phyloP scores from a whole-genome alignment of 2,329 filamentous ascomycete species.

The Hortaea werneckii region DNA sequence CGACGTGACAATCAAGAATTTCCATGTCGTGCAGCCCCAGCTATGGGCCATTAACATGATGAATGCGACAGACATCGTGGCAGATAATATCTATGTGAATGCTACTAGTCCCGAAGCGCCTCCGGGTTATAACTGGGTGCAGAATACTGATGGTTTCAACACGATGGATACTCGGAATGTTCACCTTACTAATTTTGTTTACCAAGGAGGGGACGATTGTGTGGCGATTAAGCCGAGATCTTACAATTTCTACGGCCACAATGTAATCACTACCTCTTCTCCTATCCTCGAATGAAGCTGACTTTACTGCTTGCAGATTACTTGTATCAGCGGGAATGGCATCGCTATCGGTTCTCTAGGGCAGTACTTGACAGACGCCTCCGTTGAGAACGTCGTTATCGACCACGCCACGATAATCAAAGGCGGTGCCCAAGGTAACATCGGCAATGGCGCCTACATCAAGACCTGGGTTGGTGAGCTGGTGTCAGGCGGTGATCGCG shows the following conservation, averaged over 20 bases:
- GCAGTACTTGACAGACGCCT: conserved; percentile 46
- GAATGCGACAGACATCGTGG: conserved; percentile 45
- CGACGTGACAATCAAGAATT: conserved; percentile 44
- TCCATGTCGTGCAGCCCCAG: conserved; percentile 41
- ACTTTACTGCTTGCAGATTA: neutral
- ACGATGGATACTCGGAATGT: conserved; percentile 47
- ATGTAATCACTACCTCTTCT: conserved; percentile 15
- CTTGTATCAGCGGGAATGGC: conserved; percentile 28
- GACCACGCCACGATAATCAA: conserved; percentile 29
- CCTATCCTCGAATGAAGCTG: too few species aligned
- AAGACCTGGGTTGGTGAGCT: conserved; percentile 47
- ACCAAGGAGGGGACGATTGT: conserved; percentile 52
- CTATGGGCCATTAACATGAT: conserved; percentile 49
- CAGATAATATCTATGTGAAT: conserved; percentile 43
- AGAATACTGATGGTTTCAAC: conserved; percentile 49
- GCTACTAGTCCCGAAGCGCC: conserved; percentile 42
- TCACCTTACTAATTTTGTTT: conserved; percentile 40
- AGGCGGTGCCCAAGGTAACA: conserved; percentile 29
- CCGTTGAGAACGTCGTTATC: conserved; percentile 40
- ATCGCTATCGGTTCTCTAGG: conserved; percentile 44
- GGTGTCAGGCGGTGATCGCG: conserved; percentile 27
- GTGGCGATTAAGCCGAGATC: conserved; percentile 53
- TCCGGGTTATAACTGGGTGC: conserved; percentile 45
- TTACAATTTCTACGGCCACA: conserved; percentile 46
- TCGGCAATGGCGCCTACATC: conserved; percentile 36